These are phyloP conservation scores for Trichoderma polysporum DNA, from an alignment of 2,329 filamentous ascomycete species.

Conservation along the genomic window DNA sequence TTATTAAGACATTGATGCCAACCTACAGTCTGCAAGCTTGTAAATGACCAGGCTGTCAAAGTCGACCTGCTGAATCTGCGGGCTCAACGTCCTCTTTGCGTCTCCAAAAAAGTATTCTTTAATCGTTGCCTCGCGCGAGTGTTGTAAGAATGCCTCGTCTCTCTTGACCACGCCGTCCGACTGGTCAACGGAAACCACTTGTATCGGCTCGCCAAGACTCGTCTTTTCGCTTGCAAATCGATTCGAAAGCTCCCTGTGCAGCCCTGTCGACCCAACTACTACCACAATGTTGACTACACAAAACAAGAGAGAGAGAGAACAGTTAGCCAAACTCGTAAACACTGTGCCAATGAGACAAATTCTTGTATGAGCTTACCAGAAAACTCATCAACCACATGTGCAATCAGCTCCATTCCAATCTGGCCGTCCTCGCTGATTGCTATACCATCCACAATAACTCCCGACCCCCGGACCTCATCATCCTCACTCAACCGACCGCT, in stretches of 20 bases:
- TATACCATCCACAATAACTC: constrained; percentile 83
- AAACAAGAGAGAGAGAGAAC: no score
- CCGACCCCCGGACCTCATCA: constrained; percentile 65
- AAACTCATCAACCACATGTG: constrained; percentile 67
- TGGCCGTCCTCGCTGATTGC: constrained; percentile 66
- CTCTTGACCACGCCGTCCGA: constrained; percentile 82
- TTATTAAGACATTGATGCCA: no score
- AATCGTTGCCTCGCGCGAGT: constrained; percentile 71
- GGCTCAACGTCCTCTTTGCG: constrained; percentile 71
- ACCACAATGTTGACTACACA: constrained; percentile 72
- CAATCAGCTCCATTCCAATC: constrained; percentile 71
- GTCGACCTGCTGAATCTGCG: constrained; percentile 81
- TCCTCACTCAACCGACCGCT: constrained; percentile 78
- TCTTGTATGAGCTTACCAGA: constrained; percentile 40
- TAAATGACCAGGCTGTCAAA: constrained; percentile 75
- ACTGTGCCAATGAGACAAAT: neutral
- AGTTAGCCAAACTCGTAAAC: neutral
- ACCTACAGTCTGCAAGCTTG: constrained; percentile 61
- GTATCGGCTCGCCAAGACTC: constrained; percentile 64
- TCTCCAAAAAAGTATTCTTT: constrained; percentile 95
- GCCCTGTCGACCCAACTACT: constrained; percentile 73
- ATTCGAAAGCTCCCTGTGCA: constrained; percentile 72
- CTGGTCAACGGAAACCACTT: constrained; percentile 75
- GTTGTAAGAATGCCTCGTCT: constrained; percentile 71
- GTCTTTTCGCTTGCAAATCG: constrained; percentile 61